Evolutionary conservation across 2,329 filamentous ascomycete genomes (phyloP), one percentile per base, ranked within the genome.

Genomic region (Sporothrix euskadiensis): DNA sequence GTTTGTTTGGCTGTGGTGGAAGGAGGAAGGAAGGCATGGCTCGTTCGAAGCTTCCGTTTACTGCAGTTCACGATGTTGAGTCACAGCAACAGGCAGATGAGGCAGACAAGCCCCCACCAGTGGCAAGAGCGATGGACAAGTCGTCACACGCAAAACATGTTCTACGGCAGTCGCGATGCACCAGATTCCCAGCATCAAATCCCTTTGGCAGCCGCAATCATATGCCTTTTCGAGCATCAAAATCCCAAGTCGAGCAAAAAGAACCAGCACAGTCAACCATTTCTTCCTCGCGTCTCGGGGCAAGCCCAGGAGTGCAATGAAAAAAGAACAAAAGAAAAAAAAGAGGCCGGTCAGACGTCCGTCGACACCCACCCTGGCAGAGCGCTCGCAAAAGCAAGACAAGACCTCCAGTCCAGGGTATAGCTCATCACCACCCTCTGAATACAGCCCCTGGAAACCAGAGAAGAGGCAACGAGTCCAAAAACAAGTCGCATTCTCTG

Each of bases 371-470:
- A 92, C 92, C 92, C 91, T 85, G 86, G 83, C 84, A 85, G 83
- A 85, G 88, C 88, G 91, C 90, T 92, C 92, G 85, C 74, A 57
- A 66, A 73, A 94, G 90, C 89, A 89, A 63, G 65, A 72, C 90
- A 88, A 88, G 88, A 91, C 87, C 84, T 82, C 85, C 75, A 80
- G 81, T 86, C 82, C 86, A 84, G 91, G 92, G 92, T 90, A 87
- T 92, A 96, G 93, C 96, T 97, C 94, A 96, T 96, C 92, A 94
- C 90, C 91, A 90, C 91, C 90, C 88, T 91, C 91, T 94, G 74
- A 75, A 89, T 92, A 92, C 90, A 91, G 88, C 82, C 78, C 75
- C 61, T 74, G 76, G 76, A 74, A 71, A 57, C 75, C 75, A 75
- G 72, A 71, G 72, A 68, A 65, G 72, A 59, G 26, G 44, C 61